phyloP scores from a whole-genome alignment of 2,329 filamentous ascomycete species.

The Tricladium varicosporioides region DNA sequence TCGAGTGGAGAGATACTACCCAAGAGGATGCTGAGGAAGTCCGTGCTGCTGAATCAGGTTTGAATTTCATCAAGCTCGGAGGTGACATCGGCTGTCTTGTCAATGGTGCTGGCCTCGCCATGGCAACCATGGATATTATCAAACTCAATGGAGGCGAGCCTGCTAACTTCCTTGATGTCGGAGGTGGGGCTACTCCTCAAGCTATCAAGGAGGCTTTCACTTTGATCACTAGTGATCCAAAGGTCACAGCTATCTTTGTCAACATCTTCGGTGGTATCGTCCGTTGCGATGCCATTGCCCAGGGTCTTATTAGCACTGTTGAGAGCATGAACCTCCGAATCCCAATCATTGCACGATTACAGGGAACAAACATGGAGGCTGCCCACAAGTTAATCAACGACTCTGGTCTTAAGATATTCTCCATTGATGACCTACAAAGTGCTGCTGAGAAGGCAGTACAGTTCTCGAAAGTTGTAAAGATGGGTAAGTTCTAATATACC shows the following conservation, averaged over 20 bases:
- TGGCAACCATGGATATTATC: slow-evolving; percentile 99
- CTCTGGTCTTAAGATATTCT: slow-evolving; percentile 99
- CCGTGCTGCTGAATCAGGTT: slow-evolving; percentile 86
- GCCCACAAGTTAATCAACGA: slow-evolving; percentile 94
- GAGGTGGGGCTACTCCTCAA: slow-evolving; percentile 92
- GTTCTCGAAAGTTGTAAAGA: slow-evolving; percentile 98
- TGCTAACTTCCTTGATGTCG: slow-evolving; percentile 98
- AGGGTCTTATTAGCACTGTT: slow-evolving; percentile 92
- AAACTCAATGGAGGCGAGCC: slow-evolving; percentile 96
- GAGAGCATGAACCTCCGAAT: slow-evolving; percentile 94
- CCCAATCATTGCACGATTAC: slow-evolving; percentile 93
- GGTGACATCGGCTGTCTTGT: slow-evolving; percentile 99
- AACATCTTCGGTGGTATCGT: slow-evolving; percentile 99
- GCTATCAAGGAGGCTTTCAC: slow-evolving; percentile 98
- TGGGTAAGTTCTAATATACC: slow-evolving; percentile 60
- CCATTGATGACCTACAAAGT: slow-evolving; percentile 94
- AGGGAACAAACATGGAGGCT: slow-evolving; percentile 97
- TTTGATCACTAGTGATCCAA: slow-evolving; percentile 96
- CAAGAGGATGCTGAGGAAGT: slow-evolving; percentile 99
- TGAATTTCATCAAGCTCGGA: slow-evolving; percentile 99
- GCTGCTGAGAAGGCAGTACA: slow-evolving; percentile 98
- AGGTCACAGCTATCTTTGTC: slow-evolving; percentile 98
- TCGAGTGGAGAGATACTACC: slow-evolving; percentile 86
- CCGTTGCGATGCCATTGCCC: slow-evolving; percentile 93
- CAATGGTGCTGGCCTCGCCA: slow-evolving; percentile 97